Evolutionary conservation across 2,329 filamentous ascomycete species (phyloP).

Genomic region (Ceratocystis colombiana): DNA sequence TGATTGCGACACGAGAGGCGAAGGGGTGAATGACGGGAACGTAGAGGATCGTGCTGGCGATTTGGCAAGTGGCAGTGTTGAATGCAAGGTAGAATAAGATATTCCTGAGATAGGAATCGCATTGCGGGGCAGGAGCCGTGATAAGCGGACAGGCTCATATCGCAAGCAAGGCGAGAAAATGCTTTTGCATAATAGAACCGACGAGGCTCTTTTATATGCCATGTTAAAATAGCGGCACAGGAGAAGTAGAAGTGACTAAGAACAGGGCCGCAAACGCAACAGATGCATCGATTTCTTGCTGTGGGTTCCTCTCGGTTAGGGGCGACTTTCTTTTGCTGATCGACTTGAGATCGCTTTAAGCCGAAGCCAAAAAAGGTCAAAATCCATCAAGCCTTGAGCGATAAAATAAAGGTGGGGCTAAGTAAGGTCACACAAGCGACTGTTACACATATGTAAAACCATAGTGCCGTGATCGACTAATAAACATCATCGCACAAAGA

Average conservation of each 20-base stretch:
- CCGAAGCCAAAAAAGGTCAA: neutral
- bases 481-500: neutral
- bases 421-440: neutral
- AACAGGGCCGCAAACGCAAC: too few relatives aligned
- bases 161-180: neutral
- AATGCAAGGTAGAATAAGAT: neutral
- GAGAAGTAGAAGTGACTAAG: too few relatives aligned
- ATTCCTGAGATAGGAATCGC: neutral
- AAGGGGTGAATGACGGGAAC: neutral
- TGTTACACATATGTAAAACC: neutral
- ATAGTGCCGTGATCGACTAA: too few relatives aligned
- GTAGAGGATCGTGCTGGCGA: neutral
- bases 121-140: neutral
- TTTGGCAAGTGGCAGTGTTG: neutral
- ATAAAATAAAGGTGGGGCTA: constrained; percentile 1
- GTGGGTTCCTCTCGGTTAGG: neutral
- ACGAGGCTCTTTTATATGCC: too few relatives aligned
- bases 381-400: neutral
- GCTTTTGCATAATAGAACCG: too few relatives aligned
- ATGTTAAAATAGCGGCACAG: too few relatives aligned
- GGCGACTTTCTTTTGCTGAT: neutral
- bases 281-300: neutral
- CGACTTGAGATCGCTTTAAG: neutral
- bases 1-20: constrained; percentile 2
- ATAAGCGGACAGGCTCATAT: neutral